Base-by-base conservation (phyloP, 2,329 filamentous ascomycete genomes). In the Penicillium crustosum region DNA sequence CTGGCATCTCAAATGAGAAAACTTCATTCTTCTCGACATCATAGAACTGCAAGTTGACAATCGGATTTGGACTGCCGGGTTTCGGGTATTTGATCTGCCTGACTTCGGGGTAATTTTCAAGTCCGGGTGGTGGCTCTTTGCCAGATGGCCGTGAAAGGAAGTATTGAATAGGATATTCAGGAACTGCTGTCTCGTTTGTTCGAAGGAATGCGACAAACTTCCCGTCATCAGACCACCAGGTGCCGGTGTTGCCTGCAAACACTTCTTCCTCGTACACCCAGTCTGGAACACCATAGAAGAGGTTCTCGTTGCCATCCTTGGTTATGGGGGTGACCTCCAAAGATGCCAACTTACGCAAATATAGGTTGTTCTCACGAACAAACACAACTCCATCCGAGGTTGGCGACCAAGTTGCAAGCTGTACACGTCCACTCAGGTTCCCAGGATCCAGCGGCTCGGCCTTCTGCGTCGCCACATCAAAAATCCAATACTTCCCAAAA, bases 31-130 rank as follows among this genome's bases (percentile, higher is more conserved):
- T 89, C 10, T 81, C 81, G 21, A 97, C 81, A 65, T 97, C 93
- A 74, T 93, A 97, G 75, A 97, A 96, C 54, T 90, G 83, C 33
- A 99, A 78, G 60, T 91, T 87, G 4, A 99, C 93, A 15, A 90
- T 85, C 0, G 94, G 94, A 73, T 99, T 99, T 47, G 93, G 92
- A 2, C 93, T 88, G 4, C 94, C 95, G 21, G 94, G 89, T 75
- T 97, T 97, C 48, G 94, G 95, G 69, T 99, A 99, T 75, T 99
- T 99, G 83, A 99, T 95, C 66, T 92, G 80, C 62, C 89, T 86
- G 36, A 93, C 87, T 70, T 97, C 93, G 0, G 94, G 94, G 70
- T 99, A 99, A 52, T 86, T 87, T 72, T 97, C 92, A 64, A 95
- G 85, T 21, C 91, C 92, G 1, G 83, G 77, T 9, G 79, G 74